Conservation (phyloP, 768 basidiomycete genomes). For the Tulasnella calospora region DNA sequence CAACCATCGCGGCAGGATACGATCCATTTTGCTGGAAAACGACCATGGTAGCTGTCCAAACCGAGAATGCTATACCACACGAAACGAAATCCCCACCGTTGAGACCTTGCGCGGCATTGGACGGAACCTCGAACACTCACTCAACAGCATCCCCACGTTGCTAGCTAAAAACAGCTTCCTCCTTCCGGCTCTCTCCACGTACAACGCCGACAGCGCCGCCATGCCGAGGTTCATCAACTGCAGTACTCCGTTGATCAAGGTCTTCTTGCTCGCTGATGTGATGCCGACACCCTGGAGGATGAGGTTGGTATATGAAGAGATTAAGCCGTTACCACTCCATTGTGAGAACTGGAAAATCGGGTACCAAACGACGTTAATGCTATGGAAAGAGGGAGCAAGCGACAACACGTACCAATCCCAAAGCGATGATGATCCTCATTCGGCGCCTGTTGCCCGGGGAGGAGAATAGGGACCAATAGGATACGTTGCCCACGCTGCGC, state of each 20-base stretch:
- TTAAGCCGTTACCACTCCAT: slow-evolving; percentile 76
- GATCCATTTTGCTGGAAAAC: slow-evolving; percentile 32
- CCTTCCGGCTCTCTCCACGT: slow-evolving; percentile 64
- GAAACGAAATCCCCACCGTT: neutral
- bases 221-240: slow-evolving; percentile 64
- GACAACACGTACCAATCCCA: neutral
- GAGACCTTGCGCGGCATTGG: neutral
- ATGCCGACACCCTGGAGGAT: slow-evolving; percentile 51
- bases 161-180: slow-evolving; percentile 63
- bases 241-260: slow-evolving; percentile 57
- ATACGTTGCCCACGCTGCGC: slow-evolving; percentile 47
- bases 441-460: slow-evolving; percentile 65
- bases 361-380: neutral
- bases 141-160: slow-evolving; percentile 53
- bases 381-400: too few relatives aligned
- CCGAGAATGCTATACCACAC: slow-evolving; percentile 43
- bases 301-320: slow-evolving; percentile 49
- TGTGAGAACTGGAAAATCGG: slow-evolving; percentile 49
- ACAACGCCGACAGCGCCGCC: slow-evolving; percentile 52
- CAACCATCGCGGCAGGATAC: slow-evolving; percentile 29
- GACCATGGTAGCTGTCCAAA: slow-evolving; percentile 51
- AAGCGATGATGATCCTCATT: slow-evolving; percentile 55
- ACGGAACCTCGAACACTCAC: slow-evolving; percentile 36
- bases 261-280: slow-evolving; percentile 48
- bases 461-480: slow-evolving; percentile 50